Percentiles rank a stretch among this genome's conserved stretches.
Evolutionary conservation across 2,329 filamentous ascomycete genomes (phyloP).

Genomic region (Sporothrix mexicana): DNA sequence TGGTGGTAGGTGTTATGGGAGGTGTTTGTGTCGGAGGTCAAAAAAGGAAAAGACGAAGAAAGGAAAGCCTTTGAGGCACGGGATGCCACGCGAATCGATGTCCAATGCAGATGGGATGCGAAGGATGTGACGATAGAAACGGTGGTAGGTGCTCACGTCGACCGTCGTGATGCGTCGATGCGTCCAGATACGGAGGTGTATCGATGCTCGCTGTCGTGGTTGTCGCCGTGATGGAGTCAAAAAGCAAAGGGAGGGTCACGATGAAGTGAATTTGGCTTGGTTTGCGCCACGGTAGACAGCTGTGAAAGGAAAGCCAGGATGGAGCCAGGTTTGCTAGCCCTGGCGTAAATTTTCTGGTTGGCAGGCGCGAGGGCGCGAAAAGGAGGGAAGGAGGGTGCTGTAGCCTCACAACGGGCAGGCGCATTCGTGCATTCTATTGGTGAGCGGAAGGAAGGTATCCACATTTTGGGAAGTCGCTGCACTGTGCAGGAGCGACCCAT

Average conservation of each 20-base stretch:
- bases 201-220: neutral
- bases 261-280: neutral
- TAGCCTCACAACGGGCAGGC: constrained; percentile 14
- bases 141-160: neutral
- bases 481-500: neutral
- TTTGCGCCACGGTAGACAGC: constrained; percentile 30
- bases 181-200: constrained; percentile 5
- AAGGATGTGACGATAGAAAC: neutral
- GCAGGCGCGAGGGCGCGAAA: constrained; percentile 11
- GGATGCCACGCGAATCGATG: constrained; percentile 7
- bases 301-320: constrained; percentile 15
- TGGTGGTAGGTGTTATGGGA: constrained; percentile 39
- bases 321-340: constrained; percentile 26
- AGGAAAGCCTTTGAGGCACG: constrained; percentile 14
- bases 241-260: neutral
- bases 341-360: constrained; percentile 33
- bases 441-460: neutral
- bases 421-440: constrained; percentile 10
- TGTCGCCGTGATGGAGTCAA: constrained; percentile 2
- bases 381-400: constrained; percentile 22
- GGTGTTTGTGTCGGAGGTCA: neutral
- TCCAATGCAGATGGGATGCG: constrained; percentile 13
- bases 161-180: neutral
- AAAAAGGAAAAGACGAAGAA: neutral
- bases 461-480: neutral